Evolutionary conservation across 2,329 filamentous ascomycete species (phyloP).

Genomic region (Colletotrichum lindemuthianum): DNA sequence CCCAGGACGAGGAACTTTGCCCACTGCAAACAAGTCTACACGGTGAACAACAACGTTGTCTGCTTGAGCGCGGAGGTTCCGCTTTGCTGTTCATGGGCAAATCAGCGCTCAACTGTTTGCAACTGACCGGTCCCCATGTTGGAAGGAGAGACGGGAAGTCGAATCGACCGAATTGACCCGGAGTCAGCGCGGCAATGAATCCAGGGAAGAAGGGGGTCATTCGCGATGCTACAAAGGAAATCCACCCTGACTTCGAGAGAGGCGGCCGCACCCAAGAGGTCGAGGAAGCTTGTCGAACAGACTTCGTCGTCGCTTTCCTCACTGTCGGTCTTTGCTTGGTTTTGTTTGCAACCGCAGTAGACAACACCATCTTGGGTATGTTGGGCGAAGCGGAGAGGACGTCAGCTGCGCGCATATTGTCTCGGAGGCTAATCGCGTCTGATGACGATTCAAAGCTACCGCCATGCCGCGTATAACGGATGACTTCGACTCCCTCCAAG

Average conservation of each 20-base stretch:
- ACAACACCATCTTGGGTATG: conserved; percentile 13
- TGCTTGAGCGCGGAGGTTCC: too few species aligned
- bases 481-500: conserved; percentile 34
- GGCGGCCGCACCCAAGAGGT: background rate
- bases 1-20: too few species aligned
- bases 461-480: conserved; percentile 34
- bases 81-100: too few species aligned
- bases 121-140: too few species aligned
- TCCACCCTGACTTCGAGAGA: background rate
- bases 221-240: background rate
- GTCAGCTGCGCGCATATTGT: background rate
- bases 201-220: too few species aligned
- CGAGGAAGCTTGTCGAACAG: background rate
- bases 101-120: too few species aligned
- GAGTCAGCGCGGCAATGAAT: too few species aligned
- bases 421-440: conserved; percentile 44
- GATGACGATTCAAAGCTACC: conserved; percentile 39
- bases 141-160: too few species aligned
- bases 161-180: too few species aligned
- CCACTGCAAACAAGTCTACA: too few species aligned
- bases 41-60: too few species aligned
- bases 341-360: conserved; percentile 10
- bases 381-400: background rate
- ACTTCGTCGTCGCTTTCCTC: background rate
- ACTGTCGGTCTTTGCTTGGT: conserved; percentile 5